Percentiles rank a stretch among this genome's conserved stretches.
phyloP scores from a whole-genome alignment of 805 yeast genomes.

The Suhomyces sp. region DNA sequence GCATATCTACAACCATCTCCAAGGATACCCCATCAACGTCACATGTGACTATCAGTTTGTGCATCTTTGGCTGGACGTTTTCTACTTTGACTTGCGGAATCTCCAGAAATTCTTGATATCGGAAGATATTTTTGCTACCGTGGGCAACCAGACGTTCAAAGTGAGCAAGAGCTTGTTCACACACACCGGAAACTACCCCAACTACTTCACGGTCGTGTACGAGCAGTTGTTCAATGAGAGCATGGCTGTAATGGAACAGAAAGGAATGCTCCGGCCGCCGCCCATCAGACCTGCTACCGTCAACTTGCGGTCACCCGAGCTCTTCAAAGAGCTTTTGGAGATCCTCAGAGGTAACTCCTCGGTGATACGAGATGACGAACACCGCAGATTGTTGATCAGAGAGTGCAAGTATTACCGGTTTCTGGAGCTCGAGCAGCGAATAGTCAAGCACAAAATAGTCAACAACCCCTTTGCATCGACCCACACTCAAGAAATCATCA shows the following conservation, averaged over 20 bases:
- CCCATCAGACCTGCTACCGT: constrained; percentile 60
- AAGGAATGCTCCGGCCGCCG: constrained; percentile 69
- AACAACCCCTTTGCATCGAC: constrained; percentile 47
- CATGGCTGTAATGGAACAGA: constrained; percentile 29
- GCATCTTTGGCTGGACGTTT: constrained; percentile 64
- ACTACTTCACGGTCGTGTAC: constrained; percentile 66
- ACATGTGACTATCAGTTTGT: constrained; percentile 58
- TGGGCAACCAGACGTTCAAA: constrained; percentile 61
- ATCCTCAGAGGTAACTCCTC: constrained; percentile 54
- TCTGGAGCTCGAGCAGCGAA: constrained; percentile 65
- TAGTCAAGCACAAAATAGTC: constrained; percentile 50
- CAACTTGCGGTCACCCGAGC: constrained; percentile 47
- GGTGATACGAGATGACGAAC: constrained; percentile 47
- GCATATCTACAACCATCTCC: constrained; percentile 66
- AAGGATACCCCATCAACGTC: constrained; percentile 72
- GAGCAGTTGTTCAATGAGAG: constrained; percentile 52
- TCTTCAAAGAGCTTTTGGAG: constrained; percentile 55
- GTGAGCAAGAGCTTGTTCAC: constrained; percentile 54
- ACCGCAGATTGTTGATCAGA: constrained; percentile 53
- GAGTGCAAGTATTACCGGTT: constrained; percentile 82
- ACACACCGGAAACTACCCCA: constrained; percentile 69
- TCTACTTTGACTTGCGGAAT: constrained; percentile 63
- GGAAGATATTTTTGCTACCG: constrained; percentile 53
- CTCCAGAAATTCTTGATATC: constrained; percentile 47
- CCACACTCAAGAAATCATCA: constrained; percentile 52